Evolutionary conservation across 257 asterid species (phyloP).

Genomic region (Gentiana straminea): DNA sequence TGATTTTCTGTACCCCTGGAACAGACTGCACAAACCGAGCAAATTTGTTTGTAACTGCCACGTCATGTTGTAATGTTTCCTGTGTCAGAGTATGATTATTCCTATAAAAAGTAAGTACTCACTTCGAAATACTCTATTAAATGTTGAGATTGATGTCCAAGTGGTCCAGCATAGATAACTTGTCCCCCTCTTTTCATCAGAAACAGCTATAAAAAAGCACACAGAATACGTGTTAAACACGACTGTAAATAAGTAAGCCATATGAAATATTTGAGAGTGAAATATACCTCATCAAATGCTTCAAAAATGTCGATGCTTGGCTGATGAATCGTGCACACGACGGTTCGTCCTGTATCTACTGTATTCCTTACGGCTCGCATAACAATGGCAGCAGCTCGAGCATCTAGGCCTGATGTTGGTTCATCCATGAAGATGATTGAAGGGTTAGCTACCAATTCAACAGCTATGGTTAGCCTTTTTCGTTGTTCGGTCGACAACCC

Average conservation of each 20-base stretch:
- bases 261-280: not conserved
- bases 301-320: slow-evolving; percentile 68
- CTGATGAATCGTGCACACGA: slow-evolving; percentile 64
- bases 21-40: slow-evolving; percentile 23
- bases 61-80: too few species aligned
- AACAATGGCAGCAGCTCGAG: slow-evolving; percentile 67
- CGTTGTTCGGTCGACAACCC: slow-evolving; percentile 64
- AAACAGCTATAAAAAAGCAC: slow-evolving; percentile 23
- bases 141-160: slow-evolving; percentile 43
- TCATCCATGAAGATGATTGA: slow-evolving; percentile 74
- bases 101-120: not conserved
- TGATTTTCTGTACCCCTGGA: slow-evolving; percentile 40
- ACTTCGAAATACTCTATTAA: slow-evolving; percentile 54
- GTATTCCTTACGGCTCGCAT: slow-evolving; percentile 69
- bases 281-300: slow-evolving; percentile 51
- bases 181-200: slow-evolving; percentile 68
- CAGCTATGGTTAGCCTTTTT: slow-evolving; percentile 59
- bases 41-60: not conserved
- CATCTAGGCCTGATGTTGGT: slow-evolving; percentile 65
- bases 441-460: slow-evolving; percentile 59
- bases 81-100: too few species aligned
- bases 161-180: slow-evolving; percentile 59
- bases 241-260: not conserved
- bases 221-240: not conserved
- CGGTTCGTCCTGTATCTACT: slow-evolving; percentile 63